A percentile compares a stretch with the other conserved stretches of the same genome.
Evolutionary conservation across 768 basidiomycete species (phyloP).

Genomic region (Lenzites betulinus): DNA sequence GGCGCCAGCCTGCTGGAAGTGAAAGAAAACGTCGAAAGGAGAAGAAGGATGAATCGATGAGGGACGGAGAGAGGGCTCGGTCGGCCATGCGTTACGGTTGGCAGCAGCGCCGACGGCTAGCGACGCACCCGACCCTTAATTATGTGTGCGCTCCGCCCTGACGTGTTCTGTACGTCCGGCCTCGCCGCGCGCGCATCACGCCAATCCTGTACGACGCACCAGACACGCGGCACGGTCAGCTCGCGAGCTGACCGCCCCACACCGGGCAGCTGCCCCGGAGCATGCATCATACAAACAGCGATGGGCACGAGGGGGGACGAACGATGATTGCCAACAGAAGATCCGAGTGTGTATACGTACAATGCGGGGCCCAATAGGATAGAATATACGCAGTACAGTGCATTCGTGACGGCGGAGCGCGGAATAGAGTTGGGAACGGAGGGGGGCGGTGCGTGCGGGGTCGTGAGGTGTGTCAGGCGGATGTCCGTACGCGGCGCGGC

Average conservation of each 20-base stretch:
- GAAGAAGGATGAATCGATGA: too few relatives aligned
- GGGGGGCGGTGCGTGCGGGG: neutral
- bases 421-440: neutral
- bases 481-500: slow-evolving; percentile 20
- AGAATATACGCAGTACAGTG: slow-evolving; percentile 17
- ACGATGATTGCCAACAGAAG: slow-evolving; percentile 1
- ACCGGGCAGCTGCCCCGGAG: neutral
- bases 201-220: slow-evolving; percentile 1
- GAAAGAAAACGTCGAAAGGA: too few relatives aligned
- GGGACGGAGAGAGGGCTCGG: too few relatives aligned
- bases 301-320: neutral
- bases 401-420: neutral
- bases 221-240: slow-evolving; percentile 16
- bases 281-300: neutral
- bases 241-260: neutral
- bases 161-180: neutral
- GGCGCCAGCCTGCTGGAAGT: neutral
- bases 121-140: neutral
- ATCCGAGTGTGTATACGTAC: slow-evolving; percentile 16
- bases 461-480: neutral
- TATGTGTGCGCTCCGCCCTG: neutral
- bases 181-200: slow-evolving; percentile 11
- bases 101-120: neutral
- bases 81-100: too few relatives aligned
- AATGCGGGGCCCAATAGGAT: slow-evolving; percentile 11